phyloP scores from a whole-genome alignment of 257 asterid genomes.

The Jaltomata sinuosa region DNA sequence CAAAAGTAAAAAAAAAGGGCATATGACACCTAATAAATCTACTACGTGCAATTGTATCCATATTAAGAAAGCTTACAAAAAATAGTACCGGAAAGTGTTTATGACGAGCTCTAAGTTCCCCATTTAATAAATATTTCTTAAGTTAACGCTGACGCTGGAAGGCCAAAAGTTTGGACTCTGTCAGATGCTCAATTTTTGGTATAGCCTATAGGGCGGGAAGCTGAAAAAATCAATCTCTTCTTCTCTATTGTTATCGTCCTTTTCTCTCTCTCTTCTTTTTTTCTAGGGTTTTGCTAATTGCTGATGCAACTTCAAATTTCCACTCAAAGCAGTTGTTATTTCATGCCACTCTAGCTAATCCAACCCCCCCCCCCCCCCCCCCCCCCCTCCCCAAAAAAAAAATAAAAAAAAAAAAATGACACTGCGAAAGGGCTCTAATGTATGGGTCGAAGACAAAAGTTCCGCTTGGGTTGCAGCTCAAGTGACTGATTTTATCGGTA shows the following conservation, averaged over 20 bases:
- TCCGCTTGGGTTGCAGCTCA: conserved; percentile 79
- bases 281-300: conserved; percentile 37
- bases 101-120: background rate
- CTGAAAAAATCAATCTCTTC: conserved; percentile 9
- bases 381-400: too few species aligned
- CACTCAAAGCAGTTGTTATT: background rate
- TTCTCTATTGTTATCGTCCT: background rate
- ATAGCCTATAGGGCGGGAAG: conserved; percentile 93
- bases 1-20: too few species aligned
- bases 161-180: background rate
- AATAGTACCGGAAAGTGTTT: background rate
- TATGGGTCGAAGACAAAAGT: conserved; percentile 81
- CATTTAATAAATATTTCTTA: background rate
- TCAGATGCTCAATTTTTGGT: conserved; percentile 1
- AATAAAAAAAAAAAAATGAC: conserved; percentile 29
- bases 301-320: conserved; percentile 14
- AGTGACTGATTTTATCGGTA: conserved; percentile 56
- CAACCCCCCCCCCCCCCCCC: too few species aligned
- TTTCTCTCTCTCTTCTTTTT: background rate
- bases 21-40: too few species aligned
- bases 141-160: background rate
- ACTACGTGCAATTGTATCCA: background rate
- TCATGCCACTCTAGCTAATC: background rate
- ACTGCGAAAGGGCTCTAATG: conserved; percentile 69
- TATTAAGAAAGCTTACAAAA: background rate